Conservation (phyloP, 2,329 filamentous ascomycete genomes). For the Talaromyces marneffei region DNA sequence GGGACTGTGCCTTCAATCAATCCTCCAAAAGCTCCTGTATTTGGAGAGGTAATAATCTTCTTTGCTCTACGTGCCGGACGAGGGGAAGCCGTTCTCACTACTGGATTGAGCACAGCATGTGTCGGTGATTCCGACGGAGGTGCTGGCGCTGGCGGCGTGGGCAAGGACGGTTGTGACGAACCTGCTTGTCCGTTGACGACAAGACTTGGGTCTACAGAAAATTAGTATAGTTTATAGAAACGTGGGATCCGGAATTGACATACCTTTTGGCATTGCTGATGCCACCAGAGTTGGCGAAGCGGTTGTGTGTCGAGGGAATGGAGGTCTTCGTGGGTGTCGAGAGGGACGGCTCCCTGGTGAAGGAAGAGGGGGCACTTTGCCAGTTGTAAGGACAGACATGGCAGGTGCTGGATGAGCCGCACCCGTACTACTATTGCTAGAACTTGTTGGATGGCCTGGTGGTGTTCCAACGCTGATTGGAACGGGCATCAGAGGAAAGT, state of each 20-base stretch:
- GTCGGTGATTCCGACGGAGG: conserved; percentile 33
- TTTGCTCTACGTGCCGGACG: conserved; percentile 36
- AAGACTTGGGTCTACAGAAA: conserved; percentile 23
- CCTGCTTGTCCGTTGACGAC: conserved; percentile 25
- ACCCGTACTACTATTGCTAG: conserved; percentile 38
- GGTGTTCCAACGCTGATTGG: conserved; percentile 35
- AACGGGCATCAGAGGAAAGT: conserved; percentile 68
- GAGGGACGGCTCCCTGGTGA: conserved; percentile 66
- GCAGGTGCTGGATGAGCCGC: conserved; percentile 49
- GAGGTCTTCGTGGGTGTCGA: conserved; percentile 51
- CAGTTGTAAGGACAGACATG: conserved; percentile 75
- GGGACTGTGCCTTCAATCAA: conserved; percentile 78
- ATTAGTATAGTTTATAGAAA: neutral
- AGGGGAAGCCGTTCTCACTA: conserved; percentile 44
- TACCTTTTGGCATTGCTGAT: conserved; percentile 44
- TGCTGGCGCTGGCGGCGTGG: conserved; percentile 30
- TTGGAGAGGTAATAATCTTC: conserved; percentile 26
- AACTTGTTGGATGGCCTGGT: conserved; percentile 38
- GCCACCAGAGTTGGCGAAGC: conserved; percentile 69
- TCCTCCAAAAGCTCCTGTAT: conserved; percentile 47
- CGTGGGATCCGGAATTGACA: conserved; percentile 15
- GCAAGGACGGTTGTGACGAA: conserved; percentile 25
- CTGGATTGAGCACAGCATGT: conserved; percentile 30
- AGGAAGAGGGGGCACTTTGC: conserved; percentile 71
- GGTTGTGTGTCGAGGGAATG: conserved; percentile 65